Base-by-base conservation (phyloP, 345 rosid species). In the Eutrema yunnanense region DNA sequence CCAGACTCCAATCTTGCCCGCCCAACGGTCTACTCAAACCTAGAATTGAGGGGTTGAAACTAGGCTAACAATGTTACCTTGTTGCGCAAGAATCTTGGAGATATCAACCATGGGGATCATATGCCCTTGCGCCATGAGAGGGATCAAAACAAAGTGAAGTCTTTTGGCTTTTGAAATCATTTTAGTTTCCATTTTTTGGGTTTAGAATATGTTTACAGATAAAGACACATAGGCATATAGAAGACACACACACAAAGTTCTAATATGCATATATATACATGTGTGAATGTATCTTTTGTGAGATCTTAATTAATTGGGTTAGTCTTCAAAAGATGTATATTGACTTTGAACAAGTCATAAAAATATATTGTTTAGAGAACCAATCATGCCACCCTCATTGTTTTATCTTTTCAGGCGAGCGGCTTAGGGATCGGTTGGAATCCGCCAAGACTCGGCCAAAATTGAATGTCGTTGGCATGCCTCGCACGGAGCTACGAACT, bases 101-200 rank as follows among this genome's bases (percentile, higher is more conserved):
- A 89, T 84, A 72, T 92, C 97, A 33, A 89, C 79, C 82, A 92
- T 70, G 5, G 95, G 96, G 57, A 92, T 88, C 74, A 84, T 83
- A 79, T 90, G 96, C 3, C 98, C 98, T 71, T 86, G 97, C 2
- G 94, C 88, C 90, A 88, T 79, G 42, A 92, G 83, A 3, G 94
- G 98, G 69, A 89, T 63, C 49, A 92, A 53, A 29, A 90, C 82
- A 73, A 90, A 85, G 81, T 92, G 96, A 75, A 83, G 84, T 11
- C 67, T 72, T 53, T 41, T 57, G 9, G 79, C 11, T 13, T 55
- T 62, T 41, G 83, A 76, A 42, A 71, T 78, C 79, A 82, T 67
- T 34, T 22, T 57, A 9, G 73, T 46, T 52, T 54, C 14, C 52
- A 43, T 47, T 33, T 71, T 41, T 52, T 55, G 36, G 56, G 53